Base-by-base conservation (phyloP, 2,329 filamentous ascomycete species). In the Colletotrichum orbiculare region DNA sequence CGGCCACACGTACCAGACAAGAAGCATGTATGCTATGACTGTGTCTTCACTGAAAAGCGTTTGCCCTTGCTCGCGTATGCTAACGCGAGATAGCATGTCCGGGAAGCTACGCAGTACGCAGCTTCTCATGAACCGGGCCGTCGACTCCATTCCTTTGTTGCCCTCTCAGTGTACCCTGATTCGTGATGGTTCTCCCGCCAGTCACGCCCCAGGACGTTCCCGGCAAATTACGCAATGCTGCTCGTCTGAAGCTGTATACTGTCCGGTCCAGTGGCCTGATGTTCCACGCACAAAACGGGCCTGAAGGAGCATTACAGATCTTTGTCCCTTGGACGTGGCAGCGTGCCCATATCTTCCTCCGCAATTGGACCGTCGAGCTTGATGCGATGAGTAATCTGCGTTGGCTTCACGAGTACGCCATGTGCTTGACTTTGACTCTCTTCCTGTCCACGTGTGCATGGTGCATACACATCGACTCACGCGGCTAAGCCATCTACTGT, bases 361-460 rank as follows among this genome's bases (percentile, higher is more conserved):
- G 67, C 54, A 54, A 79, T 78, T 81, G 87, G 71, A 89, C 87
- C 25, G 81, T 82, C 10, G 79, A 85, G 68, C 91, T 85, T 70
- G 25, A 4, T 25, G 25, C 25, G 25, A 25, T 25, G 25, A 25
- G 25, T 25, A 25, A 25, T 25, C 25, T 25, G 25, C 25, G 25
- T 25, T 25, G 25, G 25, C 25, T 25, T 25, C 25, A 25, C 25
- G 25, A 25, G 25, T 25, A 3, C 25, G 25, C 25, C 25, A 25
- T 25, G 25, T 25, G 25, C 25, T 25, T 25, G 25, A 25, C 25
- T 25, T 25, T 25, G 25, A 25, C 25, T 25, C 25, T 4, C 25
- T 4, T 25, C 25, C 25, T 25, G 25, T 4, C 25, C 25, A 25
- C 25, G 25, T 25, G 25, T 25, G 25, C 25, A 25, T 25, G 25